These are phyloP conservation scores for Plasmodium gonderi DNA, from an alignment of 169 alveolate genomes.

Conservation along the genomic window DNA sequence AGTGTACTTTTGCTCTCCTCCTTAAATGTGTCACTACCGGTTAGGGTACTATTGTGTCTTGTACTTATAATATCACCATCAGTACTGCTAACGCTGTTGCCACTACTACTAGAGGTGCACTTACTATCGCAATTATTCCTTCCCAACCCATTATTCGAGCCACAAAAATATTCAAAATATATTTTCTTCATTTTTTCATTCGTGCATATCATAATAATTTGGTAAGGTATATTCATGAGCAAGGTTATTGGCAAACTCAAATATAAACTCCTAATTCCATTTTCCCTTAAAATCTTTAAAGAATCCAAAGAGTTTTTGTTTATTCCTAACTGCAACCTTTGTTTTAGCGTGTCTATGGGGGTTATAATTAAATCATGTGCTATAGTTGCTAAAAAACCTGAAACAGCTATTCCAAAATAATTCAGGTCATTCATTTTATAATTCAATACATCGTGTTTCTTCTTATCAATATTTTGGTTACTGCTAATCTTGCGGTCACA, in stretches of 20 bases:
- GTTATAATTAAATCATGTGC: conserved; percentile 96
- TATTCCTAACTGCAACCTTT: conserved; percentile 93
- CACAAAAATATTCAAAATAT: conserved; percentile 55
- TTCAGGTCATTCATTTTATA: conserved; percentile 70
- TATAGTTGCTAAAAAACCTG: conserved; percentile 96
- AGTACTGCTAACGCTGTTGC: not conserved
- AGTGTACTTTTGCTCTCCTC: not conserved
- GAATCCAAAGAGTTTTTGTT: conserved; percentile 73
- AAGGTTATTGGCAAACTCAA: conserved; percentile 95
- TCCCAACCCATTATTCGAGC: not conserved
- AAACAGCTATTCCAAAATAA: conserved; percentile 84
- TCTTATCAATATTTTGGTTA: not conserved
- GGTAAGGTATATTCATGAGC: conserved; percentile 95
- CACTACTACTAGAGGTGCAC: not conserved
- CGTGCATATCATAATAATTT: conserved; percentile 92
- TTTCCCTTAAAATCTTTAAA: conserved; percentile 83
- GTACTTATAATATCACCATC: not conserved
- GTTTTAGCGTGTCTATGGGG: conserved; percentile 98
- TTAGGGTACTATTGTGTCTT: no score
- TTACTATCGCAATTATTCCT: conserved; percentile 16
- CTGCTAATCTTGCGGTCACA: no score
- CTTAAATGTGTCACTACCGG: not conserved
- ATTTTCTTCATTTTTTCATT: conserved; percentile 92
- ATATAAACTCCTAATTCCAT: conserved; percentile 93
- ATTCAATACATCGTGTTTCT: conserved; percentile 6